Evolutionary conservation across 176 grass and related monocot species (phyloP).

Genomic region (Carex myosuroides): DNA sequence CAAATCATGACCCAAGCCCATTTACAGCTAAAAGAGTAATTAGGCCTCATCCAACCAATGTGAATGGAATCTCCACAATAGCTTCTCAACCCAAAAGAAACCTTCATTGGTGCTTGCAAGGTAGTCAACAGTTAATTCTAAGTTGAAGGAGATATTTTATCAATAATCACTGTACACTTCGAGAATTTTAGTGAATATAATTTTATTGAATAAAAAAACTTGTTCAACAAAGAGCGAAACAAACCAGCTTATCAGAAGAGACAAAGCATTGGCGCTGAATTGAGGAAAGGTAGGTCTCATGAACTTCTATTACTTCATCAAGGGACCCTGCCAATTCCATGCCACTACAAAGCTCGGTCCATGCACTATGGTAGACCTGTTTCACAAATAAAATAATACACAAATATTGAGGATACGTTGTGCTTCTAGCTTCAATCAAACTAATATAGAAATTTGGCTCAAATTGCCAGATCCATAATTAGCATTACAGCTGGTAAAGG

Average conservation of each 20-base stretch:
- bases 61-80: not conserved
- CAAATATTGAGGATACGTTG: not conserved
- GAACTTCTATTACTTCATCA: conserved; percentile 96
- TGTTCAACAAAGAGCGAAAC: not conserved
- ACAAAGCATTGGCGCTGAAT: conserved; percentile 94
- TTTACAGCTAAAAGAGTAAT: not conserved
- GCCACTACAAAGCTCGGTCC: conserved; percentile 82
- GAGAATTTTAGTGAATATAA: not conserved
- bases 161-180: not conserved
- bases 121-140: not conserved
- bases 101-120: not conserved
- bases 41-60: not conserved
- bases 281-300: conserved; percentile 76
- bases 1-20: not conserved
- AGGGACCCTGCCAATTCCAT: conserved; percentile 63
- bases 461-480: not conserved
- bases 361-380: conserved; percentile 90
- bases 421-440: not conserved
- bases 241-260: conserved; percentile 80
- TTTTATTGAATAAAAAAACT: not conserved
- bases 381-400: conserved; percentile 7
- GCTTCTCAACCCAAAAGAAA: not conserved
- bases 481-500: not conserved
- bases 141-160: not conserved
- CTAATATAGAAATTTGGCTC: not conserved